Evolutionary conservation across 2,329 filamentous ascomycete species (phyloP), one percentile per base, ranked within the genome.

Genomic region (Thielaviopsis cerberus): DNA sequence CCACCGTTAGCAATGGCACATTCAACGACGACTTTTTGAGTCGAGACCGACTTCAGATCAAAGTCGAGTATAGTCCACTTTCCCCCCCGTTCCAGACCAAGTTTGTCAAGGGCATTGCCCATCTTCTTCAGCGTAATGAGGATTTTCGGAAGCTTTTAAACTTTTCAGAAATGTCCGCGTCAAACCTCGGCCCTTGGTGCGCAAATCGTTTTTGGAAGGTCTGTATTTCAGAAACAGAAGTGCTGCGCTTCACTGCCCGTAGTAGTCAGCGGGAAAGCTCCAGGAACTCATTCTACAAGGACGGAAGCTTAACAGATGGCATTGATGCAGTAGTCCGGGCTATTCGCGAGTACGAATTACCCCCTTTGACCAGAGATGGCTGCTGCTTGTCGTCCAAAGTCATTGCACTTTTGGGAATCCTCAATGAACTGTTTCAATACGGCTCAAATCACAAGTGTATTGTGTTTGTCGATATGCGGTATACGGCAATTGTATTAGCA

Each of bases 131-230:
- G 0, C 61, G 67, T 3, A 73, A 76, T 45, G 62, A 63, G 6
- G 65, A 72, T 8, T 76, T 94, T 61, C 66, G 72, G 6, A 76
- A 73, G 27, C 69, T 82, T 0, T 83, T 90, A 27, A 66, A 69
- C 1, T 83, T 78, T 62, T 75, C 86, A 0, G 74, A 73, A 26
- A 70, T 76, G 8, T 78, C 83, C 1, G 80, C 79, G 1, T 76
- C 79, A 1, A 76, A 85, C 50, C 74, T 97, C 3, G 92, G 92
- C 0, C 70, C 76, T 2, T 97, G 92, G 91, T 87, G 86, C 63
- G 82, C 88, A 0, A 89, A 98, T 66, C 75, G 81, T 55, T 82
- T 88, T 59, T 95, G 89, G 89, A 74, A 78, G 57, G 76, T 88
- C 30, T 78, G 80, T 13, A 73, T 94, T 23, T 75, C 76, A 0